Evolutionary conservation across 2,329 filamentous ascomycete species (phyloP).

Genomic region (Phyllosticta citriasiana): DNA sequence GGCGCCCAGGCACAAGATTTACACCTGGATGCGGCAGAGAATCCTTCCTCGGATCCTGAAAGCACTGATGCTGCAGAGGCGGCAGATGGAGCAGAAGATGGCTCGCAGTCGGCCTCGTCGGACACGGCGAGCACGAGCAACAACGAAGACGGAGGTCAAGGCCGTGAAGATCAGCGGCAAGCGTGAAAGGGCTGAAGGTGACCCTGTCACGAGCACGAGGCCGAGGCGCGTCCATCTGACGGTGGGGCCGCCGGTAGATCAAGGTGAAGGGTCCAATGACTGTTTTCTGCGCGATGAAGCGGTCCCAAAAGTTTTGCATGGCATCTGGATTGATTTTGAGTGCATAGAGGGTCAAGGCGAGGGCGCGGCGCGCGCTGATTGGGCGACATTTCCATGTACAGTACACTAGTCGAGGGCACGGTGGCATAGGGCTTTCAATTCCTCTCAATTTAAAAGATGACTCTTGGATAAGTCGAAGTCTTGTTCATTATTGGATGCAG

Average conservation of each 20-base stretch:
- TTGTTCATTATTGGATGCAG: background rate
- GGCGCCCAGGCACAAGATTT: background rate
- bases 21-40: background rate
- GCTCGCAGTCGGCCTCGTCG: background rate
- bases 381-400: background rate
- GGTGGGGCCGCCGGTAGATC: background rate
- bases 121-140: background rate
- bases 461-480: background rate
- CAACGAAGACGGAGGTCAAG: background rate
- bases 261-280: background rate
- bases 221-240: background rate
- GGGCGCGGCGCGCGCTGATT: background rate
- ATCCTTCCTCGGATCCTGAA: background rate
- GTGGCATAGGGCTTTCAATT: background rate
- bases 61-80: background rate
- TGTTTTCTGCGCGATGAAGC: background rate
- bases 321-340: background rate
- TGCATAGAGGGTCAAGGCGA: background rate
- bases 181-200: background rate
- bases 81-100: background rate
- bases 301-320: background rate
- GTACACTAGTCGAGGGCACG: background rate
- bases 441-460: background rate
- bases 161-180: background rate
- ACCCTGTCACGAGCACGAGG: background rate